These are phyloP conservation scores for Hysterangium stoloniferum DNA, from an alignment of 768 basidiomycete species.

Conservation along the genomic window DNA sequence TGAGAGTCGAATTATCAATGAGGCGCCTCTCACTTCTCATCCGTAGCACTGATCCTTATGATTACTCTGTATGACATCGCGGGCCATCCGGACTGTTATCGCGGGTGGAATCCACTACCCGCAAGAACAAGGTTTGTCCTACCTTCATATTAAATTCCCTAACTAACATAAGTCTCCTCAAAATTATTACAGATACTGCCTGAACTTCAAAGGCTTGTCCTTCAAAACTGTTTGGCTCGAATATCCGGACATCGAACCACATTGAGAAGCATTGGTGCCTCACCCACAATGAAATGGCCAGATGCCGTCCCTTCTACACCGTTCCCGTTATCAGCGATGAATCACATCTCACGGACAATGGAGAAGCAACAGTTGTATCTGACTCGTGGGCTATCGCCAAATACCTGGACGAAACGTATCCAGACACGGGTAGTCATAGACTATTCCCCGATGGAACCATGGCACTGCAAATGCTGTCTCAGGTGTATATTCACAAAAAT, in stretches of 20 bases:
- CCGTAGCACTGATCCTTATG: too few relatives aligned
- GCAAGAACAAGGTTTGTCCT: too few relatives aligned
- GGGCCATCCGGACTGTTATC: too few relatives aligned
- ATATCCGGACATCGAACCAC: constrained; percentile 16
- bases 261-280: constrained; percentile 12
- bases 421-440: constrained; percentile 24
- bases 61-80: too few relatives aligned
- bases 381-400: constrained; percentile 40
- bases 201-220: constrained; percentile 34
- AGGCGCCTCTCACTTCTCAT: too few relatives aligned
- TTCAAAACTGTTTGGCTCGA: constrained; percentile 28
- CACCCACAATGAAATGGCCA: constrained; percentile 37
- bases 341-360: constrained; percentile 20
- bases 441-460: constrained; percentile 32
- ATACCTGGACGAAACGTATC: constrained; percentile 45
- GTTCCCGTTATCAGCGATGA: constrained; percentile 48
- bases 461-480: constrained; percentile 34
- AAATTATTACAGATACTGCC: constrained; percentile 26
- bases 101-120: too few relatives aligned
- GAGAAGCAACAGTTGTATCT: constrained; percentile 29
- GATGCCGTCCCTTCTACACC: constrained; percentile 30
- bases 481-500: constrained; percentile 16
- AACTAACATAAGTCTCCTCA: too few relatives aligned
- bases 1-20: too few relatives aligned
- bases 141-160: too few relatives aligned